Evolutionary conservation across 1,284 basidiomycete species (phyloP).

Genomic region (Cronartium ribicola): DNA sequence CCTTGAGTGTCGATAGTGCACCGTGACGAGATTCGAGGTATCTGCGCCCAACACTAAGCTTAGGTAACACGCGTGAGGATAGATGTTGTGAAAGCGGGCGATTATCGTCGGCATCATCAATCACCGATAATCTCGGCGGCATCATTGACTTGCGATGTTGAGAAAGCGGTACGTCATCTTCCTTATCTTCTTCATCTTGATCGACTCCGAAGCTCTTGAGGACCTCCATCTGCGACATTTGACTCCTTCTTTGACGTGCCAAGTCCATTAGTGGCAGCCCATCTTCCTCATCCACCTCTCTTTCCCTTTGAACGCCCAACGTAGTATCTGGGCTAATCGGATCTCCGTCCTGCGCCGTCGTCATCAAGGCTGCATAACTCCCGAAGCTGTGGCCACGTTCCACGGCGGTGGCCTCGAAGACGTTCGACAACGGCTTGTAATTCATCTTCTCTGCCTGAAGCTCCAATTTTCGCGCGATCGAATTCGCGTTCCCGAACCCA

Average conservation of each 20-base stretch:
- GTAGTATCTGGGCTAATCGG: not conserved
- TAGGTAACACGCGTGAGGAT: not conserved
- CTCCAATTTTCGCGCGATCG: slow-evolving; percentile 36
- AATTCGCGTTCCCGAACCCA: slow-evolving; percentile 24
- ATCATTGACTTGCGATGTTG: slow-evolving; percentile 25
- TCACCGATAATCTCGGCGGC: not conserved
- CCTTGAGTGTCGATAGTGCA: not conserved
- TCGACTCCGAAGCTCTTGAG: not conserved
- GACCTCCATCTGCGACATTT: not conserved
- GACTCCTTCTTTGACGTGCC: slow-evolving; percentile 1
- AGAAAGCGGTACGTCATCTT: slow-evolving; percentile 37
- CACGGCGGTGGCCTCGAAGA: slow-evolving; percentile 8
- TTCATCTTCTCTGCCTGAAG: slow-evolving; percentile 31
- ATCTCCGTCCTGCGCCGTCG: slow-evolving; percentile 2
- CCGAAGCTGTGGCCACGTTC: slow-evolving; percentile 11
- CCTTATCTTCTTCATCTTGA: not conserved
- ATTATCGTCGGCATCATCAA: slow-evolving; percentile 28
- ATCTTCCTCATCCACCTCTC: slow-evolving; percentile 16
- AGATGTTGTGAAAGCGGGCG: slow-evolving; percentile 26
- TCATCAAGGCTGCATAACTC: slow-evolving; percentile 25
- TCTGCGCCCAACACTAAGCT: not conserved
- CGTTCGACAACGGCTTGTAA: slow-evolving; percentile 29
- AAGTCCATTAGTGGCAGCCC: not conserved
- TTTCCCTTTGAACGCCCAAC: not conserved
- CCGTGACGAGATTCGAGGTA: not conserved